Percentiles rank a stretch among this genome's conserved stretches.
Evolutionary conservation across 495 filamentous ascomycete genomes (phyloP).

Genomic region (Penicillium dipodomyicola): DNA sequence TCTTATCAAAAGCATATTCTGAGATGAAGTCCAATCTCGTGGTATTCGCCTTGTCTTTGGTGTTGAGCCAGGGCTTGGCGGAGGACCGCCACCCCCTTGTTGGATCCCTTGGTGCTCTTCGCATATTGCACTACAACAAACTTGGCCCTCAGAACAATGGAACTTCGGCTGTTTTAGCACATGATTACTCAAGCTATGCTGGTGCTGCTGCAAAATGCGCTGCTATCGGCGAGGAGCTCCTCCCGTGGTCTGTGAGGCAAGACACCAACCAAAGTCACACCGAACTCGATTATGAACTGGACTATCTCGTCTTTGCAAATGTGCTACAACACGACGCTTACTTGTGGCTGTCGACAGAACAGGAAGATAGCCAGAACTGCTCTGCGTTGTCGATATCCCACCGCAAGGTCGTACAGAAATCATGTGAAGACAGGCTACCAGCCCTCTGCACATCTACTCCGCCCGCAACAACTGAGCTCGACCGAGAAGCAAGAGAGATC

Average conservation of each 20-base stretch:
- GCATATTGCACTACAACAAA: constrained; percentile 32
- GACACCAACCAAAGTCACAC: constrained; percentile 6
- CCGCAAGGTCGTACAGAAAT: constrained; percentile 7
- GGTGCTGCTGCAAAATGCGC: constrained; percentile 20
- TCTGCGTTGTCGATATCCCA: constrained; percentile 18
- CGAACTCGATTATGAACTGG: constrained; percentile 21
- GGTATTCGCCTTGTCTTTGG: background rate
- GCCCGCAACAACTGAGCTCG: constrained; percentile 26
- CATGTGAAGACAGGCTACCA: constrained; percentile 21
- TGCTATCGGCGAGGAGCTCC: constrained; percentile 28
- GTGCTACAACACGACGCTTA: constrained; percentile 14
- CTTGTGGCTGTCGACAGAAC: constrained; percentile 21
- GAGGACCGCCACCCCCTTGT: background rate
- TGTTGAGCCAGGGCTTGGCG: background rate
- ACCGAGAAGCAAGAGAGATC: constrained; percentile 17
- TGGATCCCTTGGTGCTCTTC: constrained; percentile 23
- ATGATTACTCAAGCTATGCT: constrained; percentile 15
- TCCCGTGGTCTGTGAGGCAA: constrained; percentile 11
- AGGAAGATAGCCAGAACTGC: constrained; percentile 3
- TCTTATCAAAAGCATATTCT: background rate
- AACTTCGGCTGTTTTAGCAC: constrained; percentile 26
- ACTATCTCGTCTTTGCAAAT: constrained; percentile 26
- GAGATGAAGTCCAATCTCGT: background rate
- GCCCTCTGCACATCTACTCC: constrained; percentile 29
- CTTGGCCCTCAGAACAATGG: constrained; percentile 33